Percentiles rank a stretch among this genome's conserved stretches.
Evolutionary conservation across 2,329 filamentous ascomycete genomes (phyloP).

Genomic region (Pseudogymnoascus pannorum): DNA sequence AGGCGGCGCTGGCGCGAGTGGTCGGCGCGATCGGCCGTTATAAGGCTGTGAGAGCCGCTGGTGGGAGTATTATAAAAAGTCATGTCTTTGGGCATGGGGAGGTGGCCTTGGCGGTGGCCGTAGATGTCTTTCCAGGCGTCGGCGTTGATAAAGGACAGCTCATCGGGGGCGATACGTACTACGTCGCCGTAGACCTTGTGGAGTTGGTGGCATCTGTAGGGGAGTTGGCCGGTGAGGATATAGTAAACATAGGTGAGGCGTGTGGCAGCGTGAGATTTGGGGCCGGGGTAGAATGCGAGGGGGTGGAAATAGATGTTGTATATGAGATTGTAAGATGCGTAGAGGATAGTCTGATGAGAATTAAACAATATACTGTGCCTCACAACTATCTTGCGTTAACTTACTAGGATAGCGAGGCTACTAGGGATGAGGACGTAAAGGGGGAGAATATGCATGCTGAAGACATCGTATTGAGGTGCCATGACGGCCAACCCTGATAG

Average conservation of each 20-base stretch:
- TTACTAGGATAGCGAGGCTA: not conserved
- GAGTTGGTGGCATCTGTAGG: slow-evolving; percentile 16
- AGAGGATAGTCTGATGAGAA: not conserved
- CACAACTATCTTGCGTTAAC: not conserved
- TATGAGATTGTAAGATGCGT: not conserved
- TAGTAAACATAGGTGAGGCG: slow-evolving; percentile 16
- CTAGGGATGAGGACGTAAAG: not conserved
- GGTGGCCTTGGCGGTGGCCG: slow-evolving; percentile 8
- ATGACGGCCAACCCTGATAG: not conserved
- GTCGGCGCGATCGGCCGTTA: slow-evolving; percentile 14
- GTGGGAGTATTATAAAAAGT: slow-evolving; percentile 13
- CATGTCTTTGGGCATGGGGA: slow-evolving; percentile 19
- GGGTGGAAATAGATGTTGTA: slow-evolving; percentile 16
- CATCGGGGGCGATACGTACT: slow-evolving; percentile 26
- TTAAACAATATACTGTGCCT: not conserved
- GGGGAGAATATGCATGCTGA: not conserved
- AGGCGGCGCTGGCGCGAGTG: slow-evolving; percentile 24
- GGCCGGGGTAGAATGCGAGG: slow-evolving; percentile 16
- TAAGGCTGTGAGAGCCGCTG: slow-evolving; percentile 16
- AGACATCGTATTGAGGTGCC: not conserved
- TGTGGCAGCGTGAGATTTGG: slow-evolving; percentile 15
- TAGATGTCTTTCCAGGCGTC: slow-evolving; percentile 27
- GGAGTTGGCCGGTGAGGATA: slow-evolving; percentile 10
- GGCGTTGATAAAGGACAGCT: slow-evolving; percentile 25
- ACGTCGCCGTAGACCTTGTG: slow-evolving; percentile 18